phyloP scores from a whole-genome alignment of 2,329 filamentous ascomycete genomes.

The Fusarium piperis region DNA sequence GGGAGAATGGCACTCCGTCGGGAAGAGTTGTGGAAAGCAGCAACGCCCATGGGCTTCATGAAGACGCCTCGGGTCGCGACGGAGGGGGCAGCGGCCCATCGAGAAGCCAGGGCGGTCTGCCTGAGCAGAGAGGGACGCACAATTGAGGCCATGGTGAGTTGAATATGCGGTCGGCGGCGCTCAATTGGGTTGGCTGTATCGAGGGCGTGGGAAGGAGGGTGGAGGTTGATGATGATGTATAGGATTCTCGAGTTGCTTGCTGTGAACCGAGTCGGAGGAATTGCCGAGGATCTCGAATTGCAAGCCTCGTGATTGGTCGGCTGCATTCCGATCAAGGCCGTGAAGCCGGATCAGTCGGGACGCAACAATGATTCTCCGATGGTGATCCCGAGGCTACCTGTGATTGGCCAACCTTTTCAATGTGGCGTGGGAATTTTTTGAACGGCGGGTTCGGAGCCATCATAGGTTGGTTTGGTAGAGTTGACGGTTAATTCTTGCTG shows the following conservation, averaged over 20 bases:
- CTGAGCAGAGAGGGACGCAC: constrained; percentile 64
- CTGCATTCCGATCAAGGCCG: constrained; percentile 40
- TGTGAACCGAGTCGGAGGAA: constrained; percentile 42
- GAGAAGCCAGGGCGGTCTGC: constrained; percentile 58
- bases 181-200: constrained; percentile 42
- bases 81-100: constrained; percentile 49
- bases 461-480: constrained; percentile 11
- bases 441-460: constrained; percentile 21
- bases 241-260: constrained; percentile 3
- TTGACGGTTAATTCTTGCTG: not conserved
- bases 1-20: constrained; percentile 83
- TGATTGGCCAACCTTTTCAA: constrained; percentile 45
- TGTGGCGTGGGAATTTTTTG: constrained; percentile 43
- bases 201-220: constrained; percentile 20
- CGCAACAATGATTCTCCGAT: constrained; percentile 44
- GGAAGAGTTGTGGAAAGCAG: constrained; percentile 88
- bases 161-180: constrained; percentile 32
- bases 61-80: constrained; percentile 48
- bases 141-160: constrained; percentile 64
- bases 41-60: constrained; percentile 62
- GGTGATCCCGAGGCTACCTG: not conserved
- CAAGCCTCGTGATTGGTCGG: constrained; percentile 56
- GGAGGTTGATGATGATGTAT: constrained; percentile 38
- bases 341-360: constrained; percentile 35
- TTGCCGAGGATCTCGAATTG: constrained; percentile 65